Percentiles rank a stretch among this genome's conserved stretches.
These are phyloP conservation scores for Malassezia yamatoensis DNA, from an alignment of 1,284 basidiomycete species.

Conservation along the genomic window DNA sequence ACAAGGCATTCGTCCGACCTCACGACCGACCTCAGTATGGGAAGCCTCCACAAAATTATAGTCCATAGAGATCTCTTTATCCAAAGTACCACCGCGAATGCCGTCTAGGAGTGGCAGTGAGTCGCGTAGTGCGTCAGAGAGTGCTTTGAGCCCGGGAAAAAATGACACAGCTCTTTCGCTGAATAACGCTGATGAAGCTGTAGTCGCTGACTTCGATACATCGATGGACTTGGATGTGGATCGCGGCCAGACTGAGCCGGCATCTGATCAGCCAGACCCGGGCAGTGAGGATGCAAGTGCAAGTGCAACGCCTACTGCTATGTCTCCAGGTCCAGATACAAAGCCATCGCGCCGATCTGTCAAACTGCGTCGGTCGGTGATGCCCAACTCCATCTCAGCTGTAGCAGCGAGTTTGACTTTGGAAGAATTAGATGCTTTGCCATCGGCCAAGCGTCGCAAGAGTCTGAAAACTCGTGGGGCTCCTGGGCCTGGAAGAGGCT, in stretches of 20 bases:
- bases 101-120: neutral
- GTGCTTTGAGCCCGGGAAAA: neutral
- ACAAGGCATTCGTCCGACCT: too few relatives aligned
- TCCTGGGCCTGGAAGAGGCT: constrained; percentile 41
- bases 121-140: neutral
- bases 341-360: neutral
- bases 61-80: constrained; percentile 6
- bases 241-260: too few relatives aligned
- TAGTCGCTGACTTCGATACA: too few relatives aligned
- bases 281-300: too few relatives aligned
- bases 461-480: constrained; percentile 40
- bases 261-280: too few relatives aligned
- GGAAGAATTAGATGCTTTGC: constrained; percentile 42
- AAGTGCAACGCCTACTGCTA: neutral
- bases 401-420: constrained; percentile 24
- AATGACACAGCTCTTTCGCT: too few relatives aligned
- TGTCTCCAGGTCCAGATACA: neutral
- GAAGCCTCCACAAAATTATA: constrained; percentile 7
- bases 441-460: constrained; percentile 41
- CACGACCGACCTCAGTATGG: too few relatives aligned
- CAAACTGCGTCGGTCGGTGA: constrained; percentile 1
- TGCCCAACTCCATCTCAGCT: constrained; percentile 11
- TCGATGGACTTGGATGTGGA: too few relatives aligned
- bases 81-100: constrained; percentile 17
- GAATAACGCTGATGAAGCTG: neutral